Evolutionary conservation across 2,329 filamentous ascomycete species (phyloP).

Genomic region (Exophiala viscosa): DNA sequence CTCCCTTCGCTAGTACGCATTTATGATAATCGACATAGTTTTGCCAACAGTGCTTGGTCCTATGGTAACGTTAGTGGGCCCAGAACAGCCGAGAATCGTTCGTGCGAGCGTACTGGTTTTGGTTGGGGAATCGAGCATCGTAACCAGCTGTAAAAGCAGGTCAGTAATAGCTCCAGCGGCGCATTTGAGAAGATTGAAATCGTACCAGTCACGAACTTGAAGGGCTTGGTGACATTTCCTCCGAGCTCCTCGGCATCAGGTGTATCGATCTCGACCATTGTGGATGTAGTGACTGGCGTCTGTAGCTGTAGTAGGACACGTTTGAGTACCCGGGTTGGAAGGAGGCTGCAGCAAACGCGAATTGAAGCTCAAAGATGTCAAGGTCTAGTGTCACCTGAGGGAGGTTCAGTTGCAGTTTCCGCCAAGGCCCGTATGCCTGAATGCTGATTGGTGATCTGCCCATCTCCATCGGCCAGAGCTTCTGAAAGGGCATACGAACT

Average conservation of each 20-base stretch:
- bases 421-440: slow-evolving; percentile 12
- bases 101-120: slow-evolving; percentile 59
- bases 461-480: slow-evolving; percentile 9
- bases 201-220: slow-evolving; percentile 65
- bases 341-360: not conserved
- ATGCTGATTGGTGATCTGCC: slow-evolving; percentile 13
- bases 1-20: slow-evolving; percentile 96
- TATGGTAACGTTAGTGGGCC: slow-evolving; percentile 28
- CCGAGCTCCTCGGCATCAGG: slow-evolving; percentile 67
- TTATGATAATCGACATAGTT: slow-evolving; percentile 99
- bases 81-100: slow-evolving; percentile 2
- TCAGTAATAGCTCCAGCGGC: slow-evolving; percentile 19
- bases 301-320: slow-evolving; percentile 30
- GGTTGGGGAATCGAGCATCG: slow-evolving; percentile 98
- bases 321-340: slow-evolving; percentile 28
- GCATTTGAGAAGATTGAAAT: slow-evolving; percentile 9
- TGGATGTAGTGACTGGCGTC: slow-evolving; percentile 48
- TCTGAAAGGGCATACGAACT: slow-evolving; percentile 8
- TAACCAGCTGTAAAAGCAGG: slow-evolving; percentile 58
- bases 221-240: slow-evolving; percentile 90
- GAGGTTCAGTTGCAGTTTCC: slow-evolving; percentile 6
- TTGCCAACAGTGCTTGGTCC: slow-evolving; percentile 99
- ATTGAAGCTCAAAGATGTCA: slow-evolving; percentile 6
- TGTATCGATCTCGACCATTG: slow-evolving; percentile 73
- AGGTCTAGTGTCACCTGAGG: slow-evolving; percentile 20